Percentiles rank a stretch among this genome's conserved stretches.
phyloP scores from a whole-genome alignment of 371 early-diverging fungal species.

The Rhizopus sp. region DNA sequence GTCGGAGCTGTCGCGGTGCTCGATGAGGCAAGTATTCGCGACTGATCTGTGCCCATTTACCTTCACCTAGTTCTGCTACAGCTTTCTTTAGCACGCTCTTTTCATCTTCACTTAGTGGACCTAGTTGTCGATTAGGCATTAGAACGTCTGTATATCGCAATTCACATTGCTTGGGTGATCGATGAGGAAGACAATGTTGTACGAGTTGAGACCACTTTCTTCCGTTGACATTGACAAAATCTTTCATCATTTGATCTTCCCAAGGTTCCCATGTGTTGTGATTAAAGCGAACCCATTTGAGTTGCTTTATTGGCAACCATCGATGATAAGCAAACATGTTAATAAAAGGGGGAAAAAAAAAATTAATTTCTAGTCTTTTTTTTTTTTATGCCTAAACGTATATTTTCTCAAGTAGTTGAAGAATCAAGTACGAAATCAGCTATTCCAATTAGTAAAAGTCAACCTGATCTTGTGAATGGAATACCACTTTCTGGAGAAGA shows the following conservation, averaged over 20 bases:
- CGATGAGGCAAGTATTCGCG: constrained; percentile 34
- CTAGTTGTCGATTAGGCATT: constrained; percentile 23
- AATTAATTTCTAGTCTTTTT: neutral
- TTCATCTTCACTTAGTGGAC: constrained; percentile 34
- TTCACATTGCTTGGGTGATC: constrained; percentile 22
- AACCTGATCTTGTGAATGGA: constrained; percentile 38
- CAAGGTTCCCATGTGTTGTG: constrained; percentile 34
- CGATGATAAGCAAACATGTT: neutral
- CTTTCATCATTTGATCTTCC: constrained; percentile 38
- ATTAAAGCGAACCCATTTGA: neutral
- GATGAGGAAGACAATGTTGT: constrained; percentile 42
- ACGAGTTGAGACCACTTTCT: constrained; percentile 28
- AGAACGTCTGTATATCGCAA: constrained; percentile 29
- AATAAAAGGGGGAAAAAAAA: constrained; percentile 1
- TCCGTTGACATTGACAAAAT: constrained; percentile 40
- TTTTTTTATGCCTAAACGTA: constrained; percentile 27
- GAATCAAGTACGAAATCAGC: constrained; percentile 21
- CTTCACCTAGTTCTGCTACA: constrained; percentile 20
- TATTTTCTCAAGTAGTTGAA: constrained; percentile 28
- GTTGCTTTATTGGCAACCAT: too few species aligned
- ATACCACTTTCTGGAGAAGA: constrained; percentile 52
- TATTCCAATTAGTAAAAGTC: constrained; percentile 31
- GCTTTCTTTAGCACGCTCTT: constrained; percentile 17
- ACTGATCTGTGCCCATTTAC: constrained; percentile 28
- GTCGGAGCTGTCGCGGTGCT: constrained; percentile 23